Base-by-base conservation (phyloP, 768 basidiomycete species). In the Psilocybe subaeruginosa region DNA sequence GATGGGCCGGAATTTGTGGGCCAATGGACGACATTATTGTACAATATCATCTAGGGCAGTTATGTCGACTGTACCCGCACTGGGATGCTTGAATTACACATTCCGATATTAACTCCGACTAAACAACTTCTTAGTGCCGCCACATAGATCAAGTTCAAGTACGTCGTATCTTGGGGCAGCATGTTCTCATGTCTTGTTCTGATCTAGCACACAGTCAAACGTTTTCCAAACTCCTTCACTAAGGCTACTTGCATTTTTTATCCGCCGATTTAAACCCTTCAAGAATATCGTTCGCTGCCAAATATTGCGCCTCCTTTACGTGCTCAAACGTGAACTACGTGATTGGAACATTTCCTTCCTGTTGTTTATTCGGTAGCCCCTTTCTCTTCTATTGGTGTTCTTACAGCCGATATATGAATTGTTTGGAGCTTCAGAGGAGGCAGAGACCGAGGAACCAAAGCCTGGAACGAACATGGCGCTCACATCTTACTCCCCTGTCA, bases 1-100 rank as follows among this genome's bases (percentile, higher is more conserved):
- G 76, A 65, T 84, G 84, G 19, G 78, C 66, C 14, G 87, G 88
- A 37, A 89, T 76, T 47, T 80, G 75, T 35, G 88, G 88, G 14
- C 88, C 86, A 65, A 87, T 83, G 35, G 76, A 69, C 29, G 82
- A 67, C 84, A 85, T 86, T 53, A 46, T 12, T 16, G n/a, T 33
- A 14, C 3, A 35, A n/a, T 12, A 35, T 53, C 11, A 11, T 23
- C 23, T 23, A 23, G 23, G 23, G 23, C 19, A 19, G 19, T 19
- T 19, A 19, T 19, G 19, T 19, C 19, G 19, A 19, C 19, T 19
- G 19, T 23, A 23, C 23, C 23, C 23, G 23, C 23, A 23, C 23
- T 23, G 23, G 23, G 23, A 23, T 23, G 23, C 23, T 23, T 23
- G 23, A 23, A 23, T 23, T 23, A 23, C 23, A 23, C 23, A 23